phyloP scores from a whole-genome alignment of 495 filamentous ascomycete species.

The Wilcoxina mikolae region DNA sequence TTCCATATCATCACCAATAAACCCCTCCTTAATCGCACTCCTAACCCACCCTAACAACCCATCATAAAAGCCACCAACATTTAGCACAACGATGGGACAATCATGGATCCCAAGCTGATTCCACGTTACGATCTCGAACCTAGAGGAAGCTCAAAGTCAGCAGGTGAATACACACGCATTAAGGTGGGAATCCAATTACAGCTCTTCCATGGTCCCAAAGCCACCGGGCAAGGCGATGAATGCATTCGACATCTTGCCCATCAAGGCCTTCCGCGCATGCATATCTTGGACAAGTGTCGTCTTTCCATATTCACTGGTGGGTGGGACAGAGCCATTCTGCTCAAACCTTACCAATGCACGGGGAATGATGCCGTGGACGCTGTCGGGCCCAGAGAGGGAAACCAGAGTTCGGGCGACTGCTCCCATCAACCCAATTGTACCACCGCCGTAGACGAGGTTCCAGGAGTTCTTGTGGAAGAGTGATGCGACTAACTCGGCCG shows the following conservation, averaged over 20 bases:
- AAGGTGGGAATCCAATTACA: constrained; percentile 34
- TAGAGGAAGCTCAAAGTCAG: too few species aligned
- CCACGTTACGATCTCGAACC: constrained; percentile 89
- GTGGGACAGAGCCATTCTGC: constrained; percentile 44
- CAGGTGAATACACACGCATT: too few species aligned
- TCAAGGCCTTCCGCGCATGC: constrained; percentile 85
- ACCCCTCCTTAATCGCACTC: constrained; percentile 60
- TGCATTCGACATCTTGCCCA: constrained; percentile 78
- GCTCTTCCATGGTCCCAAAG: constrained; percentile 89
- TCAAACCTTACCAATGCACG: constrained; percentile 70
- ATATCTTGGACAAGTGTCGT: constrained; percentile 87
- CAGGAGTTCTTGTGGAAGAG: constrained; percentile 61
- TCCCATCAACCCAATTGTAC: constrained; percentile 89
- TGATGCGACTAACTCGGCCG: constrained; percentile 62
- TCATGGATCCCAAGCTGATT: constrained; percentile 92
- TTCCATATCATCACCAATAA: constrained; percentile 52
- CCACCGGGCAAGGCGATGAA: constrained; percentile 85
- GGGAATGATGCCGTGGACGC: constrained; percentile 90
- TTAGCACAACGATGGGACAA: constrained; percentile 63
- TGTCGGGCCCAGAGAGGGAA: constrained; percentile 58
- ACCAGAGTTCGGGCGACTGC: constrained; percentile 80
- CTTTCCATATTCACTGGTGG: constrained; percentile 55
- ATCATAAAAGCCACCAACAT: constrained; percentile 83
- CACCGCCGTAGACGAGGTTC: constrained; percentile 81
- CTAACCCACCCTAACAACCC: constrained; percentile 69